Evolutionary conservation across 352 stramenopile genomes (phyloP).

Genomic region (Phytophthora palmivora): DNA sequence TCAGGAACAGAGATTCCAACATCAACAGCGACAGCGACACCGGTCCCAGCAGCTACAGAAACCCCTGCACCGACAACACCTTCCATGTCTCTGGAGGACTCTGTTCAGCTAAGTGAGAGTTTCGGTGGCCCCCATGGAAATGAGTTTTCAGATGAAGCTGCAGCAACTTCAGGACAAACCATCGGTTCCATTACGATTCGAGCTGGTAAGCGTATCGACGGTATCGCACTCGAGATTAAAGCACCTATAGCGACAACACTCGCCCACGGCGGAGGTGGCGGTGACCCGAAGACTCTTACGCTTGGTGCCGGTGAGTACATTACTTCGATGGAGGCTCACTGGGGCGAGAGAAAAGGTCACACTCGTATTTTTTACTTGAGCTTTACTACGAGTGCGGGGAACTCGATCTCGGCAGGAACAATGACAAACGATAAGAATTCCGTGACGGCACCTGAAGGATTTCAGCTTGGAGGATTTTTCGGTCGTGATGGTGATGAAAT

Average conservation of each 20-base stretch:
- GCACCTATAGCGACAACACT: constrained; percentile 7
- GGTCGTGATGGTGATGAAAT: constrained; percentile 19
- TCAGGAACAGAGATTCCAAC: neutral
- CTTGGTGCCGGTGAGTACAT: constrained; percentile 7
- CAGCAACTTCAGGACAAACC: constrained; percentile 7
- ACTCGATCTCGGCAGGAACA: neutral
- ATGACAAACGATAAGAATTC: constrained; percentile 13
- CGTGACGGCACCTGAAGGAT: neutral
- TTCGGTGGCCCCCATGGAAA: constrained; percentile 15
- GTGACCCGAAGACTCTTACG: constrained; percentile 2
- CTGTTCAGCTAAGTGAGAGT: constrained; percentile 8
- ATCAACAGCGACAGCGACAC: neutral
- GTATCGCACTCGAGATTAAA: constrained; percentile 6
- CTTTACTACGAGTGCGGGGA: constrained; percentile 10
- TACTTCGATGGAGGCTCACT: constrained; percentile 14
- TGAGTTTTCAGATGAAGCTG: constrained; percentile 4
- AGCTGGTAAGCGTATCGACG: constrained; percentile 13
- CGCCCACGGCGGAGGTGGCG: constrained; percentile 6
- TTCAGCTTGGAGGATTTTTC: constrained; percentile 17
- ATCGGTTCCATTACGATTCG: constrained; percentile 6
- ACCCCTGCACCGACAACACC: neutral
- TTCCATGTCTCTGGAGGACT: constrained; percentile 4
- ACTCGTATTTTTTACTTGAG: constrained; percentile 14
- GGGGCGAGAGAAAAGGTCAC: constrained; percentile 8
- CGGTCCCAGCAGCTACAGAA: neutral